A percentile compares a stretch with the other conserved stretches of the same genome.
Evolutionary conservation across 1,139 yeast species (phyloP).

Genomic region (Yamadazyma blattariae): DNA sequence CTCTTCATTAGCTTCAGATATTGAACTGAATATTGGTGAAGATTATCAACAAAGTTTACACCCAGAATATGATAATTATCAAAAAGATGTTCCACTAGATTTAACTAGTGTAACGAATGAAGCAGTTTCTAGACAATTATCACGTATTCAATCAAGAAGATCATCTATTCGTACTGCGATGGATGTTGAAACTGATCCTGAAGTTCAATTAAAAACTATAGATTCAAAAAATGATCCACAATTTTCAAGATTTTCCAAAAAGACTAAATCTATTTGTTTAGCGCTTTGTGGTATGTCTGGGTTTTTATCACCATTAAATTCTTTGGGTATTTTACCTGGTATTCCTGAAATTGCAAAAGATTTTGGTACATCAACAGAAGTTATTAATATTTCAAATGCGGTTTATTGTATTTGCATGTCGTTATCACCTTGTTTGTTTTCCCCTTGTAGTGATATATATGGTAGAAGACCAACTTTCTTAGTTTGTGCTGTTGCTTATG

Average conservation of each 20-base stretch:
- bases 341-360: slow-evolving; percentile 43
- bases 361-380: slow-evolving; percentile 43
- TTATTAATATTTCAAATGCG: slow-evolving; percentile 49
- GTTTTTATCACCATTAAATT: slow-evolving; percentile 40
- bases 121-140: slow-evolving; percentile 16
- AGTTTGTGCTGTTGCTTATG: slow-evolving; percentile 28
- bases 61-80: slow-evolving; percentile 1
- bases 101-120: slow-evolving; percentile 17
- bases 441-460: slow-evolving; percentile 49
- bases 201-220: slow-evolving; percentile 1
- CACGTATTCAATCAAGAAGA: slow-evolving; percentile 16
- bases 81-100: slow-evolving; percentile 16
- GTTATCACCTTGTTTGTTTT: slow-evolving; percentile 44
- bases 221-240: slow-evolving; percentile 6
- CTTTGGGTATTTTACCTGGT: slow-evolving; percentile 48
- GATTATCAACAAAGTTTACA: not conserved
- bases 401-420: slow-evolving; percentile 50
- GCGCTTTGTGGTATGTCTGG: slow-evolving; percentile 20
- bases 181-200: slow-evolving; percentile 2
- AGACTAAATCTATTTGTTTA: slow-evolving; percentile 14
- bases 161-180: slow-evolving; percentile 5
- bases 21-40: not conserved
- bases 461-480: slow-evolving; percentile 45
- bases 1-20: slow-evolving; percentile 5
- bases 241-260: slow-evolving; percentile 10